Evolutionary conservation across 2,329 filamentous ascomycete species (phyloP).

Genomic region (Arthroderma uncinatum): DNA sequence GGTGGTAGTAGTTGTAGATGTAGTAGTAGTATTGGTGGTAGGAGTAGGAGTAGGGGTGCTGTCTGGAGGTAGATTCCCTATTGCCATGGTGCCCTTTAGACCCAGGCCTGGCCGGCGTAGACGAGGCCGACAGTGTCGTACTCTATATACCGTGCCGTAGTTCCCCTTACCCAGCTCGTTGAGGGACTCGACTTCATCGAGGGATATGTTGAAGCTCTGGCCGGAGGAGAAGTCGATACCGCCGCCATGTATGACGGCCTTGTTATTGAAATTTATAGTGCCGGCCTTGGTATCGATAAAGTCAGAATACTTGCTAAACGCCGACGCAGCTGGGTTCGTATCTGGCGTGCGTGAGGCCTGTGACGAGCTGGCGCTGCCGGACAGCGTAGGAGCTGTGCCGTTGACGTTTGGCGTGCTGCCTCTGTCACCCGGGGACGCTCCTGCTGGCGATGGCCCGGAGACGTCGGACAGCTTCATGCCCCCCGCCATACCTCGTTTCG

Average conservation of each 20-base stretch:
- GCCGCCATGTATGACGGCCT: constrained; percentile 75
- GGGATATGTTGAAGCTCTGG: constrained; percentile 79
- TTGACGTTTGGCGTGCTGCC: background rate
- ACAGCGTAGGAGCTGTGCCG: background rate
- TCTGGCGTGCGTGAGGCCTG: constrained; percentile 7
- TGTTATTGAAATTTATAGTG: constrained; percentile 83
- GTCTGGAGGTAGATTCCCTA: constrained; percentile 5
- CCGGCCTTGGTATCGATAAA: constrained; percentile 88
- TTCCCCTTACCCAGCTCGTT: constrained; percentile 96
- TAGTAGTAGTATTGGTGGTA: too few species aligned
- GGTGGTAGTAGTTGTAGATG: too few species aligned
- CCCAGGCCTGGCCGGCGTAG: constrained; percentile 51
- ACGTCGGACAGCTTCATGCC: constrained; percentile 40
- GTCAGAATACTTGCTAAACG: constrained; percentile 60
- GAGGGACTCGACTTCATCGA: constrained; percentile 88
- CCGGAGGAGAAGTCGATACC: constrained; percentile 90
- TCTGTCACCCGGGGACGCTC: constrained; percentile 10
- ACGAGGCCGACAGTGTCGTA: constrained; percentile 66
- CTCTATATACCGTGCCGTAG: constrained; percentile 96
- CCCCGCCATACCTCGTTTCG: constrained; percentile 38
- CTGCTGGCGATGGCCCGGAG: constrained; percentile 24
- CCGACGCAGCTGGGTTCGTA: constrained; percentile 27
- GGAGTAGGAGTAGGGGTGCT: too few species aligned
- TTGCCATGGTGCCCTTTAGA: constrained; percentile 40
- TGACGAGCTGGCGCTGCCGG: constrained; percentile 5